Base-by-base conservation (phyloP, 208 protist species). In the Novymonas esmeraldas region DNA sequence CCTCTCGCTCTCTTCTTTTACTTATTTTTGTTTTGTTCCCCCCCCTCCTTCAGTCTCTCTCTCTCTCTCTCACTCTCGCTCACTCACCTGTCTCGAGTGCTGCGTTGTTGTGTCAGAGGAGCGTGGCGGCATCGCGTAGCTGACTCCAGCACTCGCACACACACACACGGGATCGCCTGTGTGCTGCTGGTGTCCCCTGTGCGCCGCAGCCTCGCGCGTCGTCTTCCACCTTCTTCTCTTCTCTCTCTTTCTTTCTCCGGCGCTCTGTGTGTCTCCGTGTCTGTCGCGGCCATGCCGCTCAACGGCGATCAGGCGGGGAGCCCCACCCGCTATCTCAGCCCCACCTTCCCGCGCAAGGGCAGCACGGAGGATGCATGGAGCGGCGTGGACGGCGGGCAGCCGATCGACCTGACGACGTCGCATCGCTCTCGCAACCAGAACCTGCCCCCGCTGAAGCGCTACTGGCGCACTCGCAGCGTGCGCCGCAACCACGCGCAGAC, bases 401-500 rank as follows among this genome's bases (percentile, higher is more conserved):
- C 66, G 14, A 67, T 85, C 18, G 87, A 91, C 60, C 75, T 89
- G n/a, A 87, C 81, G n/a, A 24, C 73, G 22, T 75, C 76, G 9
- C 67, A 70, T 38, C 69, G 68, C 18, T 73, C 73, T 0, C 64
- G 61, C 28, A 78, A 78, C 16, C 76, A 81, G 33, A 74, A 70
- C 3, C 56, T 87, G 31, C 81, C 81, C 13, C 63, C 77, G 0
- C 18, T 77, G 41, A 72, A 79, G 54, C 68, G 77, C 22, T 87
- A 84, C 51, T 87, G 81, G 81, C 73, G 74, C 26, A 81, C 70
- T 0, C 81, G 78, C 31, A 63, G 73, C 22, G 81, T 73, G 7
- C 81, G 81, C 11, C 72, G 76, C 55, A 81, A 62, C 45, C 60
- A 70, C 9, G n/a, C 67, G 4, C 72, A 55, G 7, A 36, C 63